phyloP scores from a whole-genome alignment of 768 basidiomycete species.

The Boletus subcaerulescens region DNA sequence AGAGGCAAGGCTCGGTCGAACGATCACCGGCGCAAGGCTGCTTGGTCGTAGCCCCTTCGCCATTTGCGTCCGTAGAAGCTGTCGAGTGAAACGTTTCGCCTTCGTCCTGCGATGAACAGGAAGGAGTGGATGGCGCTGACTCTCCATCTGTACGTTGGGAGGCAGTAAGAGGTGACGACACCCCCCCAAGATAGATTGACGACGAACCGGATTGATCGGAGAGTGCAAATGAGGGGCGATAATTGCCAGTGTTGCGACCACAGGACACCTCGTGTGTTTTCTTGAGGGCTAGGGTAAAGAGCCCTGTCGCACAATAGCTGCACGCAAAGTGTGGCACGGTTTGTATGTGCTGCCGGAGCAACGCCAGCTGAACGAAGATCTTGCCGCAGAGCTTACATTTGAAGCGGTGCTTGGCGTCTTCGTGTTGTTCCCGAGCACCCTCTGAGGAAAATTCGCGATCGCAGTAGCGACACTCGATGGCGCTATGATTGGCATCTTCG shows the following conservation, averaged over 20 bases:
- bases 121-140: not conserved
- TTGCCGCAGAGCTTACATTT: not conserved
- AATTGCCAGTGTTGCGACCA: not conserved
- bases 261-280: slow-evolving; percentile 7
- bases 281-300: not conserved
- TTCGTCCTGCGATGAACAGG: slow-evolving; percentile 3
- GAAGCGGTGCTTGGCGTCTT: slow-evolving; percentile 1
- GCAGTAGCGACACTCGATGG: slow-evolving; percentile 1
- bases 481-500: not conserved
- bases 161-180: not conserved
- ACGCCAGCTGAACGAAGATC: not conserved
- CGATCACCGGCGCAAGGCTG: not conserved
- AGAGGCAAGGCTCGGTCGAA: not conserved
- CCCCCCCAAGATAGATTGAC: not conserved
- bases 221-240: too few relatives aligned
- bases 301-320: not conserved
- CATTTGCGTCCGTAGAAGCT: not conserved
- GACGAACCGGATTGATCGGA: not conserved
- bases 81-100: slow-evolving; percentile 11
- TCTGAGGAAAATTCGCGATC: not conserved
- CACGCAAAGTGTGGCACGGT: slow-evolving; percentile 3
- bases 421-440: slow-evolving; percentile 8
- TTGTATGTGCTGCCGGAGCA: not conserved
- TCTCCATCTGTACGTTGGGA: not conserved
- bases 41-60: not conserved